A percentile compares a stretch with the other conserved stretches of the same genome.
Conservation (phyloP, 2,329 filamentous ascomycete species). For the Verticillium klebahnii region DNA sequence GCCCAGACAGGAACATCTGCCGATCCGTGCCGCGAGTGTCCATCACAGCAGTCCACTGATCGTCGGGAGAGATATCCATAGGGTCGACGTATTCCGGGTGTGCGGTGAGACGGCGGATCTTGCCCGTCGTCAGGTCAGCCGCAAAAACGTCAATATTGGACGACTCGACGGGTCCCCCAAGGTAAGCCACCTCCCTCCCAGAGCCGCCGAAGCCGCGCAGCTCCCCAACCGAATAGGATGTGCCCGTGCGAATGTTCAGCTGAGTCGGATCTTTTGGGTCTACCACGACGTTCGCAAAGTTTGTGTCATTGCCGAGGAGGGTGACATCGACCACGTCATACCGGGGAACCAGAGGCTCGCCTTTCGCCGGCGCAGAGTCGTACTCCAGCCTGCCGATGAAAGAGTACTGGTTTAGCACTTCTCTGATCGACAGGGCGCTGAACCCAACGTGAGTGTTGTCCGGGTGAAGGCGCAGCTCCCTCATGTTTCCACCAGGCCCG, state of each 20-base stretch:
- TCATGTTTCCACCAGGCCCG: conserved; percentile 19
- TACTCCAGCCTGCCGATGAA: conserved; percentile 31
- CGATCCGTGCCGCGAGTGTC: conserved; percentile 32
- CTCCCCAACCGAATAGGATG: conserved; percentile 28
- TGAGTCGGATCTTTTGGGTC: conserved; percentile 19
- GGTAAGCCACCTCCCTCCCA: conserved; percentile 30
- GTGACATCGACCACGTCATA: conserved; percentile 32
- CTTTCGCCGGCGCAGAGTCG: conserved; percentile 24
- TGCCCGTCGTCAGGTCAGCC: conserved; percentile 27
- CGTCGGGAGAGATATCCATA: conserved; percentile 31
- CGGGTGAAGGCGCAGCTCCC: conserved; percentile 36
- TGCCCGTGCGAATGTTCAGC: conserved; percentile 13
- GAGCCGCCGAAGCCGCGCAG: conserved; percentile 34
- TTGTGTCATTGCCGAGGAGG: no score
- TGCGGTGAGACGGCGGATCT: conserved; percentile 29
- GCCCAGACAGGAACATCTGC: conserved; percentile 28
- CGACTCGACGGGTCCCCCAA: conserved; percentile 29
- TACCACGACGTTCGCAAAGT: conserved; percentile 15
- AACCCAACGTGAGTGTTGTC: conserved; percentile 33
- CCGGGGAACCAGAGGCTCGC: conserved; percentile 18
- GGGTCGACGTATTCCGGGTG: conserved; percentile 36
- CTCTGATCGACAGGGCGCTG: conserved; percentile 22
- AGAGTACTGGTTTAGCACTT: conserved; percentile 10
- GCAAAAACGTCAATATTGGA: conserved; percentile 37
- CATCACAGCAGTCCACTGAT: conserved; percentile 31